phyloP scores from a whole-genome alignment of 1,284 basidiomycete genomes.

The Rhodotorula sp. region DNA sequence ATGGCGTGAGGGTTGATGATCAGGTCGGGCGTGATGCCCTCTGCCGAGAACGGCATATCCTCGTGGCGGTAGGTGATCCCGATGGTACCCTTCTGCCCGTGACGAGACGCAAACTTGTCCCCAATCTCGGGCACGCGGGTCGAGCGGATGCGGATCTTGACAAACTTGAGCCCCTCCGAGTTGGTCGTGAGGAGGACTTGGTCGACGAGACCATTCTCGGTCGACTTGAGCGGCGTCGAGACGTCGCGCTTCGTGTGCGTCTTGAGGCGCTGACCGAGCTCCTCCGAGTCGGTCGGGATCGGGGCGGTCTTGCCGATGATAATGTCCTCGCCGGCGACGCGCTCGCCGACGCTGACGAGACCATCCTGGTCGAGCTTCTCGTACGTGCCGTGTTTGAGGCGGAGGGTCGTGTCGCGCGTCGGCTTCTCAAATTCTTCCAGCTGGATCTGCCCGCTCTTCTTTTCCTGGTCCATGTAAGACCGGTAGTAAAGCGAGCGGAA shows the following conservation, averaged over 20 bases:
- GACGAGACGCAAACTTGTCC: constrained; percentile 99
- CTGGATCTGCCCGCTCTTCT: constrained; percentile 89
- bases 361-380: constrained; percentile 98
- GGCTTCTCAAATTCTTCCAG: constrained; percentile 98
- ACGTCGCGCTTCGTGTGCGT: constrained; percentile 90
- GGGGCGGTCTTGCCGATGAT: constrained; percentile 99
- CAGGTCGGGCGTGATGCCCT: constrained; percentile 93
- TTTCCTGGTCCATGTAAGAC: constrained; percentile 92
- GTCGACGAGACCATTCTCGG: constrained; percentile 96
- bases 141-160: constrained; percentile 94
- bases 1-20: constrained; percentile 99
- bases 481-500: constrained; percentile 99
- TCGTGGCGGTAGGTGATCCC: constrained; percentile 99
- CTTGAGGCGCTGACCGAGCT: constrained; percentile 89
- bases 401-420: constrained; percentile 83
- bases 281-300: constrained; percentile 92
- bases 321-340: constrained; percentile 94
- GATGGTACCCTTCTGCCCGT: constrained; percentile 99
- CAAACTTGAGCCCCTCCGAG: constrained; percentile 93
- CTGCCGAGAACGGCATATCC: constrained; percentile 98
- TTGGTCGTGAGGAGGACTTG: constrained; percentile 97
- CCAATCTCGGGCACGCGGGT: constrained; percentile 96
- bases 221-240: constrained; percentile 95
- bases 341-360: constrained; percentile 89
- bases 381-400: constrained; percentile 98